Base-by-base conservation (phyloP, 805 yeast genomes). In the Ogataea wickerhamii region DNA sequence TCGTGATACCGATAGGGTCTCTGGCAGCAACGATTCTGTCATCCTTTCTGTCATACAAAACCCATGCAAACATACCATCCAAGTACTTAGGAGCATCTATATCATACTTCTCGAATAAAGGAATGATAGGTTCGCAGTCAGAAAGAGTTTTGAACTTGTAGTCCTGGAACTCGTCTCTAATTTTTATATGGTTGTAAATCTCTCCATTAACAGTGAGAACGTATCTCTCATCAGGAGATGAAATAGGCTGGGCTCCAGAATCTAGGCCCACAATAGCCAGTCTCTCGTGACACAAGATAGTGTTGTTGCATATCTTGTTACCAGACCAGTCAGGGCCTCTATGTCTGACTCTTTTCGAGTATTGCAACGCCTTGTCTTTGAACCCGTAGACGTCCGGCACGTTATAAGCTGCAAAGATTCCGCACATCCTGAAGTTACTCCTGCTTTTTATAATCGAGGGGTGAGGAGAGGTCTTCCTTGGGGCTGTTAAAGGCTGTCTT, bases 311-410 rank as follows among this genome's bases (percentile, higher is more conserved):
- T 49, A 76, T 68, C 49, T 74, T 63, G 79, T 87, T 88, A 58
- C 98, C 98, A 26, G 88, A 76, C 99, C 99, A 93, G 68, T 93
- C 99, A 52, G 99, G 99, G 58, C 99, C 99, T 68, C 99, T 82
- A 68, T 93, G 99, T 71, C 99, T 82, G 63, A 91, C 83, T 68
- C 89, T 78, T 67, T 87, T 91, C 46, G 98, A 76, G 62, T 87
- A 74, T 63, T 87, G 94, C 46, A 93, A 73, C 31, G 98, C 98
- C 60, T 81, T 81, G 47, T 81, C 76, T 67, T 89, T 91, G 75
- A 85, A 93, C 38, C 71, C 68, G 53, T 82, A 81, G 44, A 85
- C 82, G 49, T 87, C 84, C 29, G 80, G 82, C 59, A 86, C 91
- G 66, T 73, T 80, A 67, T 75, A 87, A 34, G 94, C 88, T 46